Evolutionary conservation across 2,329 filamentous ascomycete genomes (phyloP).

Genomic region (Trichoderma simmonsii): DNA sequence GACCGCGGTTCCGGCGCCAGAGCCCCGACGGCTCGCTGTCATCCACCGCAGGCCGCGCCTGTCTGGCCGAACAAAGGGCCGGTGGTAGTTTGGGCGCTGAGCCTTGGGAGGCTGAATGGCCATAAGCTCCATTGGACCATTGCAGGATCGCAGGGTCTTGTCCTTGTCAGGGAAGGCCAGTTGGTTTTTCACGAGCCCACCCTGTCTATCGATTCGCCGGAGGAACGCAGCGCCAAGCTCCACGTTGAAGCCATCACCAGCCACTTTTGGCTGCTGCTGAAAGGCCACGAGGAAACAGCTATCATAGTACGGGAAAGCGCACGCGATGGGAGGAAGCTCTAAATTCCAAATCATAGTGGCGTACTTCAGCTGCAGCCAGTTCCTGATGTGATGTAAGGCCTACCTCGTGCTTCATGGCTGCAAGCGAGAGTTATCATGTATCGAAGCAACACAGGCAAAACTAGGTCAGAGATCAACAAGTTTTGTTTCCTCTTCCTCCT

Average conservation of each 20-base stretch:
- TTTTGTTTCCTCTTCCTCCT: neutral
- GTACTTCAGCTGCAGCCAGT: neutral
- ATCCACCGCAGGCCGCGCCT: neutral
- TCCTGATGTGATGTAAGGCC: neutral
- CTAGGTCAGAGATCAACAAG: neutral
- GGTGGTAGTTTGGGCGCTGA: neutral
- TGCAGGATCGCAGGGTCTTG: neutral
- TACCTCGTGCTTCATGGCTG: neutral
- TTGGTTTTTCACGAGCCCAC: slow-evolving; percentile 14
- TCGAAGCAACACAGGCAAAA: neutral
- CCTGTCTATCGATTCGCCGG: slow-evolving; percentile 29
- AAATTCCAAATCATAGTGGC: neutral
- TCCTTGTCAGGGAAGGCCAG: neutral
- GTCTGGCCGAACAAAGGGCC: slow-evolving; percentile 9
- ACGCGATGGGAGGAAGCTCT: neutral
- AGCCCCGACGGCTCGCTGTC: neutral
- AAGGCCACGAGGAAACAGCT: neutral
- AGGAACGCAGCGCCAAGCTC: slow-evolving; percentile 15
- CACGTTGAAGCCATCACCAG: slow-evolving; percentile 3
- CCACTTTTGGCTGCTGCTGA: neutral
- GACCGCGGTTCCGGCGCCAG: neutral
- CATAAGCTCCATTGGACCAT: neutral
- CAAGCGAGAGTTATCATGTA: neutral
- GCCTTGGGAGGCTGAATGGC: neutral
- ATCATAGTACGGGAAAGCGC: neutral